Evolutionary conservation across 345 rosid genomes (phyloP), one percentile per base, ranked within the genome.

Genomic region (Gossypium stocksii): DNA sequence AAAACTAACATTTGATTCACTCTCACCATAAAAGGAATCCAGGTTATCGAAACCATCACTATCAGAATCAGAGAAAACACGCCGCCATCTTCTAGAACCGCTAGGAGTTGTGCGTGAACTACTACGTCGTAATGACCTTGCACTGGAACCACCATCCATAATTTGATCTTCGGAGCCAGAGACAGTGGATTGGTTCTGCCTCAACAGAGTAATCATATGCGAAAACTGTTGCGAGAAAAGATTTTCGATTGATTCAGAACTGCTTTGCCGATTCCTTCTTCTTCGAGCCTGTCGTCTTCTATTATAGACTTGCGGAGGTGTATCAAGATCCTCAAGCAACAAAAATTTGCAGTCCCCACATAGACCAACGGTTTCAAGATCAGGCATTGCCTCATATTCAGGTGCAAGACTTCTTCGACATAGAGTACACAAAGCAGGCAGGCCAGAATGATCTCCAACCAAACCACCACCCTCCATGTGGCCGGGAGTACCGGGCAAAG

Each of bases 331-430:
- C 85, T 94, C 93, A 22, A 88, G 90, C 66, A 87, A 83, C 81
- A 89, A 78, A 80, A 90, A 92, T 66, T 92, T 89, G 79, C 98
- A 94, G 83, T 89, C 94, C 68, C 89, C 88, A 41, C 98, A 94
- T 34, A 89, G 76, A 78, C 76, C 80, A 29, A 79, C 52, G 66
- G 70, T 70, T 80, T 83, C 93, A 45, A 73, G 82, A 77, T 85
- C 86, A 46, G 25, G 76, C 19, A 53, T 17, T 54, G 80, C 74
- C 68, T 90, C 89, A 58, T 77, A 82, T 58, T 86, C 86, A 71
- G 91, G 79, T 56, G 79, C 74, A 71, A 85, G 78, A 45, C 64
- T 78, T 85, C 84, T 79, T 76, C 82, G 83, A 78, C 98, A 94
- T 6, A 88, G 53, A 63, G 87, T 73, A 83, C 98, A 94, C 27